Conservation (phyloP, 768 basidiomycete genomes). For the Lentinus brumalis region DNA sequence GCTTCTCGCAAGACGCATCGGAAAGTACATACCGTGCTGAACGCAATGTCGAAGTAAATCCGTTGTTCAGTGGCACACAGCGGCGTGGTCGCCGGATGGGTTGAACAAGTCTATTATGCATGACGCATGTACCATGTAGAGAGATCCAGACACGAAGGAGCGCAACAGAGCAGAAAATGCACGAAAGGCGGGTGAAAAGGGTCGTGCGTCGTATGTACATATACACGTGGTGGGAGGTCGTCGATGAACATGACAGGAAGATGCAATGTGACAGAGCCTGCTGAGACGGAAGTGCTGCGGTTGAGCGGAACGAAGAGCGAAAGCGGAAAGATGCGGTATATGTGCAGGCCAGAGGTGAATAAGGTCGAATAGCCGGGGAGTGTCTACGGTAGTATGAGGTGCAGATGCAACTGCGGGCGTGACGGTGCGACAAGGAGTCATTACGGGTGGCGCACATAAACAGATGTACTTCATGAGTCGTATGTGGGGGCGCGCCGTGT, state of each 20-base stretch:
- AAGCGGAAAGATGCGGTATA: neutral
- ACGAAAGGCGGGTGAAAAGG: neutral
- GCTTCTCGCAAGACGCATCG: slow-evolving; percentile 4
- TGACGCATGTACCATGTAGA: neutral
- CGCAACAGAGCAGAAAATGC: neutral
- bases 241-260: too few relatives aligned
- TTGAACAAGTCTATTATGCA: neutral
- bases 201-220: neutral
- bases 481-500: slow-evolving; percentile 3
- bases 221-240: too few relatives aligned
- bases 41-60: neutral
- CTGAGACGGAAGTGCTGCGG: too few relatives aligned
- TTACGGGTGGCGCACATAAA: slow-evolving; percentile 5
- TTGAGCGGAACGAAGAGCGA: neutral
- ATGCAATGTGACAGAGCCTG: too few relatives aligned
- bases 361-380: neutral
- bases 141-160: neutral
- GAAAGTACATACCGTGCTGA: neutral
- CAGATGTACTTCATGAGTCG: slow-evolving; percentile 8
- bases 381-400: slow-evolving; percentile 13
- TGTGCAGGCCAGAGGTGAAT: neutral
- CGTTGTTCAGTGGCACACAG: neutral
- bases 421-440: slow-evolving; percentile 9
- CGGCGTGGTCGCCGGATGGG: neutral
- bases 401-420: neutral